phyloP scores from a whole-genome alignment of 768 basidiomycete genomes.

The Asterophora parasitica region DNA sequence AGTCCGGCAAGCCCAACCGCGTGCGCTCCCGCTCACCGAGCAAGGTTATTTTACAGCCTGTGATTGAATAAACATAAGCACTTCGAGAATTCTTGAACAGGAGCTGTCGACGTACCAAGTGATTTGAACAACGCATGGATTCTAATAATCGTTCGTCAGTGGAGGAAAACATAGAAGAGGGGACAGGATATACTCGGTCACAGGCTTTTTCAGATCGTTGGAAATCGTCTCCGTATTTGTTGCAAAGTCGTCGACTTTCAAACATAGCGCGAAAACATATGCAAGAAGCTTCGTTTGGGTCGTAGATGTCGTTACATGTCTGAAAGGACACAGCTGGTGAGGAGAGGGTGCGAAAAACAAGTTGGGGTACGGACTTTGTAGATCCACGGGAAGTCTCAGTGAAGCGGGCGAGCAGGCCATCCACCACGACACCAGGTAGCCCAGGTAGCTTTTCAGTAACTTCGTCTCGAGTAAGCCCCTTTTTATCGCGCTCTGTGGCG shows the following conservation, averaged over 20 bases:
- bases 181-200: conserved; percentile 50
- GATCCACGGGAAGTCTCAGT: conserved; percentile 70
- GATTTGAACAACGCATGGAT: conserved; percentile 72
- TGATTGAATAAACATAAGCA: neutral
- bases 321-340: conserved; percentile 16
- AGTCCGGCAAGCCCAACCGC: conserved; percentile 61
- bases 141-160: conserved; percentile 18
- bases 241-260: conserved; percentile 74
- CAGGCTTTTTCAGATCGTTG: conserved; percentile 64
- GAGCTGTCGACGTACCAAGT: conserved; percentile 42
- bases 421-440: conserved; percentile 62
- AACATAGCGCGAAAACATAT: conserved; percentile 76
- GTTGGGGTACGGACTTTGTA: conserved; percentile 43
- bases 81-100: neutral
- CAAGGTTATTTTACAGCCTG: conserved; percentile 70
- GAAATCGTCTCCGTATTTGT: conserved; percentile 67
- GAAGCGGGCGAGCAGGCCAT: conserved; percentile 74
- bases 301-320: conserved; percentile 57
- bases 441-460: conserved; percentile 52
- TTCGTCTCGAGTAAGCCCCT: conserved; percentile 42
- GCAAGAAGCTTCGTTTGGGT: conserved; percentile 70
- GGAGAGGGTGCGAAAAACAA: neutral
- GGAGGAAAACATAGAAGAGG: neutral
- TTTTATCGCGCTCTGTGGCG: conserved; percentile 30
- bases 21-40: conserved; percentile 60